phyloP scores from a whole-genome alignment of 2,329 filamentous ascomycete species.

The Ascochyta viciae-villosae region DNA sequence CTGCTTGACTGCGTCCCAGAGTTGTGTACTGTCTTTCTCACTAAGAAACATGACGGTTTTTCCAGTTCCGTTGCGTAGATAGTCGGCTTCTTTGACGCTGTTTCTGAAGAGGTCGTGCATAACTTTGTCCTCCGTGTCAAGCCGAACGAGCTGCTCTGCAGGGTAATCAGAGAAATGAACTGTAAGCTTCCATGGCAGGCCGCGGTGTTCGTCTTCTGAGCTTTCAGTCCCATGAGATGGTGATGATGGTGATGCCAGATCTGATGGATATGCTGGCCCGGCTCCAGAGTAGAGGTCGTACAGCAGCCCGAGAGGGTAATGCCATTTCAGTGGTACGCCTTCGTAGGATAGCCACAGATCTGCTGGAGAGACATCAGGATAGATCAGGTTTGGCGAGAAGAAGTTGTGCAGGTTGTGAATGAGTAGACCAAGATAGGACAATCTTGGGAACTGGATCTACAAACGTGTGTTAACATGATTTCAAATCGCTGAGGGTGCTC shows the following conservation, averaged over 20 bases:
- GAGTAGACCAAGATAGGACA: slow-evolving; percentile 73
- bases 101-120: slow-evolving; percentile 73
- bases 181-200: slow-evolving; percentile 68
- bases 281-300: slow-evolving; percentile 72
- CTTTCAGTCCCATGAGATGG: slow-evolving; percentile 22
- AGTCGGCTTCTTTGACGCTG: slow-evolving; percentile 82
- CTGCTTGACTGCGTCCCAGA: slow-evolving; percentile 82
- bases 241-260: slow-evolving; percentile 18
- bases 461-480: background rate
- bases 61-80: slow-evolving; percentile 84
- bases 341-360: slow-evolving; percentile 72
- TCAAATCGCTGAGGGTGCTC: slow-evolving; percentile 12
- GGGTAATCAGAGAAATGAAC: slow-evolving; percentile 68
- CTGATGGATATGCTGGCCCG: slow-evolving; percentile 51
- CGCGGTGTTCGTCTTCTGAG: slow-evolving; percentile 25
- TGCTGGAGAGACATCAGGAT: slow-evolving; percentile 60
- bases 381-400: slow-evolving; percentile 65
- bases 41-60: slow-evolving; percentile 90
- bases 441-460: slow-evolving; percentile 67
- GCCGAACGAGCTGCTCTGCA: slow-evolving; percentile 63
- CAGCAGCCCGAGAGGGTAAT: slow-evolving; percentile 72
- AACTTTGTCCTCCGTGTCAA: slow-evolving; percentile 62
- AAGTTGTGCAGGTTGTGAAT: slow-evolving; percentile 68
- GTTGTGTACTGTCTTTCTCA: slow-evolving; percentile 79
- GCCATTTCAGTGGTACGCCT: slow-evolving; percentile 73